Evolutionary conservation across 768 basidiomycete species (phyloP), one percentile per base, ranked within the genome.

Genomic region (Saitozyma podzolica): DNA sequence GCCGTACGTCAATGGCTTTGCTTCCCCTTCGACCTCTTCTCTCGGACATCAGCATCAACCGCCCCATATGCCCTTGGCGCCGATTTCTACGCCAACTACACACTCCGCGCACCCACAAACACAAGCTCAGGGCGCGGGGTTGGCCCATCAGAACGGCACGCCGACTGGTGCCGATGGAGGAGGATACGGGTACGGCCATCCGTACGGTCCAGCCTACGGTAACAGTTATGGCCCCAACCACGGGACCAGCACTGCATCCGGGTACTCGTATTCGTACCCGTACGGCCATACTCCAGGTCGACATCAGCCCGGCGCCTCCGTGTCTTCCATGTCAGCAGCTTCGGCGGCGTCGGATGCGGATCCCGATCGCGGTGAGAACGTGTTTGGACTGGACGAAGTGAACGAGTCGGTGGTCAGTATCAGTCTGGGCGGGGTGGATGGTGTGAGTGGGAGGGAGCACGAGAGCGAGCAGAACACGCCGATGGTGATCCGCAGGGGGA

Each of bases 381-480:
- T 58, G 17, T 67, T 67, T 20, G 64, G 53, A n/a, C 55, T 63
- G 43, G 69, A 70, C 40, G 65, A 62, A 14, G 54, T 60, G 50
- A 29, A n/a, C 19, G 54, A 50, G 40, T 19, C 29, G 57, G 39
- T 39, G 52, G 54, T 55, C 55, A 61, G 47, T 40, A 63, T 10
- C n/a, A 42, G 40, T 57, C 9, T 56, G 54, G 41, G 56, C 3
- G 17, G 56, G 55, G 17, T 20, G 52, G 20, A 43, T 37, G 37
- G 17, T 50, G 49, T 6, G 40, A 20, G 9, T 37, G 50, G 47
- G 29, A 48, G 14, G 52, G 51, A 17, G 17, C 50, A 14, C 3
- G n/a, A 39, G n/a, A 66, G 62, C 50, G 64, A 67, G 52, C 64
- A 66, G 58, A 72, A 54, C 50, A 72, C 70, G 16, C 70, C 70